phyloP scores from a whole-genome alignment of 768 basidiomycete genomes.

The Pleurotus salmoneostramineus region DNA sequence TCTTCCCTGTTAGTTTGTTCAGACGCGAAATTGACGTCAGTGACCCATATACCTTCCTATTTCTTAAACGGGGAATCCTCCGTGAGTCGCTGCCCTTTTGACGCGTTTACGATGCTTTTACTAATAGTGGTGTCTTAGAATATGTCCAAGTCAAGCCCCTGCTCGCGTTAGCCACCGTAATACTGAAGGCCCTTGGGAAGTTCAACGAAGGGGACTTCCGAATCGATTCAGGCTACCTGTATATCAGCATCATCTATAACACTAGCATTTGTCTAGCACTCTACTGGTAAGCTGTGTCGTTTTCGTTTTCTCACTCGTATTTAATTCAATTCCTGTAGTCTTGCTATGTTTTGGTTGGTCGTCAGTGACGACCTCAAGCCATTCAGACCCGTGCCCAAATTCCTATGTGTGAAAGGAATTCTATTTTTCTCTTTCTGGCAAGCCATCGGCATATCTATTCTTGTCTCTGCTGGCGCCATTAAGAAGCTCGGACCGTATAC shows the following conservation, averaged over 20 bases:
- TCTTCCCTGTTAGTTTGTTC: slow-evolving; percentile 85
- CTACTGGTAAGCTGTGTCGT: slow-evolving; percentile 48
- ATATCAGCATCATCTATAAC: slow-evolving; percentile 85
- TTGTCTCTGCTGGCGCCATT: slow-evolving; percentile 82
- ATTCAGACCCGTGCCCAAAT: slow-evolving; percentile 93
- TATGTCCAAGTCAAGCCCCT: slow-evolving; percentile 97
- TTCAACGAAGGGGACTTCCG: slow-evolving; percentile 90
- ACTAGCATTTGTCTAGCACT: slow-evolving; percentile 73
- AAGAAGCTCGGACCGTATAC: slow-evolving; percentile 82
- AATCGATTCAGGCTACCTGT: slow-evolving; percentile 85
- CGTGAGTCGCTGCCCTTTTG: slow-evolving; percentile 45
- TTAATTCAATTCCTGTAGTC: slow-evolving; percentile 13
- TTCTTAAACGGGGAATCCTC: slow-evolving; percentile 90
- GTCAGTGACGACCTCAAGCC: slow-evolving; percentile 87
- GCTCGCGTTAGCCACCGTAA: slow-evolving; percentile 76
- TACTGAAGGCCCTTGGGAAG: slow-evolving; percentile 82
- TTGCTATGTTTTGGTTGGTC: slow-evolving; percentile 96
- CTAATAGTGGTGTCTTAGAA: slow-evolving; percentile 46
- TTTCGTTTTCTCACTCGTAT: background rate
- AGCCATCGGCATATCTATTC: slow-evolving; percentile 75
- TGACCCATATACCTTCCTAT: slow-evolving; percentile 93
- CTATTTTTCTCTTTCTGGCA: slow-evolving; percentile 99
- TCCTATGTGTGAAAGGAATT: slow-evolving; percentile 97
- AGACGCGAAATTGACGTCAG: slow-evolving; percentile 85
- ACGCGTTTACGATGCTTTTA: background rate